These are phyloP conservation scores for Citrus unshiu DNA, from an alignment of 345 rosid species.

Conservation along the genomic window DNA sequence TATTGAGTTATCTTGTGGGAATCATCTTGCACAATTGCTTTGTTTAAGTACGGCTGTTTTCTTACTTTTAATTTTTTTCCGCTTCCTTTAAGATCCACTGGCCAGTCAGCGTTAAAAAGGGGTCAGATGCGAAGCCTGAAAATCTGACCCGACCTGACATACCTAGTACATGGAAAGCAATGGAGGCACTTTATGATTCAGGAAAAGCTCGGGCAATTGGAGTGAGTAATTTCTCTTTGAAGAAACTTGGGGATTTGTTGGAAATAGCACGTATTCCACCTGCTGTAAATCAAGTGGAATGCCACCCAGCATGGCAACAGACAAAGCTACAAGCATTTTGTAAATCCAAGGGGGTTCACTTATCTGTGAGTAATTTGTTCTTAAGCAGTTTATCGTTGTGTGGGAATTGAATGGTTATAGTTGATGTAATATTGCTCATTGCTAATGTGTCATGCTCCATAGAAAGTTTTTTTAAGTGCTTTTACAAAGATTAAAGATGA, in stretches of 20 bases:
- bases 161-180: slow-evolving; percentile 56
- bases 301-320: slow-evolving; percentile 65
- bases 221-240: slow-evolving; percentile 43
- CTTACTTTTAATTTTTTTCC: neutral
- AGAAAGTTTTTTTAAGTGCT: neutral
- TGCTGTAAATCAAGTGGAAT: slow-evolving; percentile 58
- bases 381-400: neutral
- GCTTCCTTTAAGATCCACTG: slow-evolving; percentile 46
- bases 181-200: slow-evolving; percentile 43
- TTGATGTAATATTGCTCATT: neutral
- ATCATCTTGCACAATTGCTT: neutral
- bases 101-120: slow-evolving; percentile 62
- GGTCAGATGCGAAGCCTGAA: slow-evolving; percentile 33
- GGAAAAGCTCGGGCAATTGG: slow-evolving; percentile 57
- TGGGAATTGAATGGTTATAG: neutral
- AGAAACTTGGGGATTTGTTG: slow-evolving; percentile 37
- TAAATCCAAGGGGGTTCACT: slow-evolving; percentile 57
- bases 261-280: slow-evolving; percentile 27
- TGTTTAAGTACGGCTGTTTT: neutral
- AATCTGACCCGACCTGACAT: slow-evolving; percentile 44
- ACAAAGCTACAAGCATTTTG: slow-evolving; percentile 46
- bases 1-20: neutral
- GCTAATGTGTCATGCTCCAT: neutral
- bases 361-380: slow-evolving; percentile 39
- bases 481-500: neutral